phyloP scores from a whole-genome alignment of 2,329 filamentous ascomycete genomes.

The Botrytis aclada region DNA sequence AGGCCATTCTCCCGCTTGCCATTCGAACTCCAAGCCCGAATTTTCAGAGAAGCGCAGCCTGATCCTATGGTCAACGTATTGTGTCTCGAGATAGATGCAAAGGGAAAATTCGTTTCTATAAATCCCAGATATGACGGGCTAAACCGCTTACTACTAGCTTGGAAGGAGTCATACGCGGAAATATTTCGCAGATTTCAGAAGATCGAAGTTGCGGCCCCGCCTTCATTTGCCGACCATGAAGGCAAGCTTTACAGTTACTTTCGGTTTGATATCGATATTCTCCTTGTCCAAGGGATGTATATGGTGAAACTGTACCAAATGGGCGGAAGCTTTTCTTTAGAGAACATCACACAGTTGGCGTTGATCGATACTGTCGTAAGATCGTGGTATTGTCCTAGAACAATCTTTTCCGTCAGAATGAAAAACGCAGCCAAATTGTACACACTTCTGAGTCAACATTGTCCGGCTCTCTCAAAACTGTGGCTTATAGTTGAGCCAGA shows the following conservation, averaged over 20 bases:
- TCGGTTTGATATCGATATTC: neutral
- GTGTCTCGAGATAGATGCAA: rapidly evolving
- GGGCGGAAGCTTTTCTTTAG: neutral
- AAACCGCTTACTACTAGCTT: neutral
- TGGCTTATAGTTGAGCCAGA: neutral
- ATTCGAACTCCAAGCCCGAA: neutral
- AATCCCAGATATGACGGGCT: neutral
- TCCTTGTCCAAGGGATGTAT: rapidly evolving
- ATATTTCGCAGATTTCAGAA: neutral
- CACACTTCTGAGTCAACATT: neutral
- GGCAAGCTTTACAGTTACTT: neutral
- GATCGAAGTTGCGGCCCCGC: neutral
- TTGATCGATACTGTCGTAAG: neutral
- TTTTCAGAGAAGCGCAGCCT: neutral
- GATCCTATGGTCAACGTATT: neutral
- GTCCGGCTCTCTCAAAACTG: neutral
- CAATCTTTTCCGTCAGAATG: rapidly evolving
- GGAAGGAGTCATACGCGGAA: neutral
- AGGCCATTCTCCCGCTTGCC: neutral
- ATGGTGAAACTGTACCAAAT: neutral
- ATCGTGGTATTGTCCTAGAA: neutral
- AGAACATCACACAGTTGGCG: neutral
- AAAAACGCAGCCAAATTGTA: neutral
- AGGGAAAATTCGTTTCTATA: neutral
- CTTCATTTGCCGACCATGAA: neutral